Conservation (phyloP, 768 basidiomycete genomes). For the Podaxis pistillaris region DNA sequence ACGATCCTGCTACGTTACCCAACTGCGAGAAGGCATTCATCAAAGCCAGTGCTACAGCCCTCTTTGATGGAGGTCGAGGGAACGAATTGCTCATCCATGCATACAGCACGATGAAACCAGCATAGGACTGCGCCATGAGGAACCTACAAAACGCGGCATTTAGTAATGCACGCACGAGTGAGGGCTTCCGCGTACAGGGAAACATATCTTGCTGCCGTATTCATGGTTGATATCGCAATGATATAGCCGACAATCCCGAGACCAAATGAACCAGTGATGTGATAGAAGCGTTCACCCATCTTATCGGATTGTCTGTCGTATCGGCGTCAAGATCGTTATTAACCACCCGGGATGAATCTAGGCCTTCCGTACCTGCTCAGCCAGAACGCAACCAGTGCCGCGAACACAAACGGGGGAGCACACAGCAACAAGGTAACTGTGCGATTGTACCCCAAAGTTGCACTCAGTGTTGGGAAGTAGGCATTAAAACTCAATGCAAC, state of each 20-base stretch:
- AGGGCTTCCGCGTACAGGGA: conserved; percentile 47
- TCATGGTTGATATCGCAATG: conserved; percentile 71
- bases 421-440: conserved; percentile 74
- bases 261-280: conserved; percentile 54
- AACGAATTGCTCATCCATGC: conserved; percentile 54
- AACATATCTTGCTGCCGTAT: conserved; percentile 65
- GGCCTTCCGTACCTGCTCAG: conserved; percentile 38
- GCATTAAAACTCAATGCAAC: conserved; percentile 74
- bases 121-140: conserved; percentile 75
- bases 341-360: background rate
- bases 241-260: conserved; percentile 74
- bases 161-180: background rate
- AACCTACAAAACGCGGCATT: conserved; percentile 39
- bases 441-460: conserved; percentile 65
- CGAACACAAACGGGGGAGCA: conserved; percentile 78
- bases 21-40: conserved; percentile 81
- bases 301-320: conserved; percentile 69
- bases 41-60: conserved; percentile 78
- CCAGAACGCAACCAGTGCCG: conserved; percentile 56
- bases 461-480: conserved; percentile 75
- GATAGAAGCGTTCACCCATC: conserved; percentile 71
- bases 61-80: conserved; percentile 76
- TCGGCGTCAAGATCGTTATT: background rate
- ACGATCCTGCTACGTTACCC: conserved; percentile 84
- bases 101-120: conserved; percentile 63